Evolutionary conservation across 345 rosid genomes (phyloP), one percentile per base, ranked within the genome.

Genomic region (Hypericum perforatum): DNA sequence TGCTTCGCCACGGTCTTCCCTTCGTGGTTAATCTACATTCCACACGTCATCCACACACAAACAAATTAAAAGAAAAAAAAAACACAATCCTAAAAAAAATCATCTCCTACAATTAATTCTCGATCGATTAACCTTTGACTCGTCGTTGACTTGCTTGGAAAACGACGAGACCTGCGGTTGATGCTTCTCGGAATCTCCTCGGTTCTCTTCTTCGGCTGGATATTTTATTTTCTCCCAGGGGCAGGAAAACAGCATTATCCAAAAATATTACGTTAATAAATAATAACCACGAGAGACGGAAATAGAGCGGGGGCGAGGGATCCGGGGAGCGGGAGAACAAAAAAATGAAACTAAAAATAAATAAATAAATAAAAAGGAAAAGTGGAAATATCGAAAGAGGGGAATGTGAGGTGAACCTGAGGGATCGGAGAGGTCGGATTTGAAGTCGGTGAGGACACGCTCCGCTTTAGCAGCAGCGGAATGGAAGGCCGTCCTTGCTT

Each of bases 401-500:
- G 22, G 50, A 46, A 58, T 53, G 64, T 53, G 46, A 45, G 16
- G 15, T 22, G 46, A 1, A 84, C 96, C 95, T 69, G 58, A 29
- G 11, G 72, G 86, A 76, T 91, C 96, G 70, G 85, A 83, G 53
- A 90, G 70, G 65, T 90, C 97, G 63, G 76, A 66, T 49, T 67
- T 67, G 45, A 67, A 60, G 45, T 67, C 71, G 54, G 81, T 78
- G 71, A 91, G 67, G 54, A 85, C 98, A 44, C 92, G 96, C 80
- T 91, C 98, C 74, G 98, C 96, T 77, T 85, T 84, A 56, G 95
- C 96, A 13, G 98, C 95, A 43, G 95, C 98, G 40, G 98, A 87
- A 73, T 85, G 81, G 70, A 91, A 70, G 72, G 95, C 98, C 22
- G 79, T 78, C 81, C 88, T 76, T 47, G 96, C 98, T 78, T 81